Percentiles rank a stretch among this genome's conserved stretches.
Conservation (phyloP, 2,329 filamentous ascomycete species). For the Claviceps fusiformis region DNA sequence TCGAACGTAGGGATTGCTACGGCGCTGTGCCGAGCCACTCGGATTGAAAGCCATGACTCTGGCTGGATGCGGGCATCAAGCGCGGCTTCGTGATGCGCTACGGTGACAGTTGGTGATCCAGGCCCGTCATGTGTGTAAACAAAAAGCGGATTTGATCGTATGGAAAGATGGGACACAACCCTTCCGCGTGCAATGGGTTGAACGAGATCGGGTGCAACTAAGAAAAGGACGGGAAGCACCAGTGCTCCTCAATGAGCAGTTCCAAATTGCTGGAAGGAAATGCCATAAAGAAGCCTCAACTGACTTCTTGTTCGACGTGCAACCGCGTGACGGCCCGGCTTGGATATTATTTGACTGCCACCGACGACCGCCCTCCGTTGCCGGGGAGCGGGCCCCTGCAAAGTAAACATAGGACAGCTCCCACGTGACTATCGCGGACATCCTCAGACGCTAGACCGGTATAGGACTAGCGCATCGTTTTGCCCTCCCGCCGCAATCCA, state of each 20-base stretch:
- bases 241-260: slow-evolving; percentile 11
- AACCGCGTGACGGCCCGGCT: neutral
- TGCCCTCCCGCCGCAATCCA: neutral
- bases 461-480: neutral
- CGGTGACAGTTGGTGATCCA: neutral
- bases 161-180: neutral
- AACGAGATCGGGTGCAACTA: neutral
- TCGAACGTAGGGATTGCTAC: slow-evolving; percentile 68
- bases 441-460: neutral
- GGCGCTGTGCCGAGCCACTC: slow-evolving; percentile 45
- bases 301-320: neutral
- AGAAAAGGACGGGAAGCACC: slow-evolving; percentile 12
- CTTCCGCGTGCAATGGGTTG: neutral
- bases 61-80: slow-evolving; percentile 10
- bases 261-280: slow-evolving; percentile 12
- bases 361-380: slow-evolving; percentile 12
- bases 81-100: slow-evolving; percentile 2
- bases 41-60: slow-evolving; percentile 22
- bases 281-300: slow-evolving; percentile 11
- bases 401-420: slow-evolving; percentile 16
- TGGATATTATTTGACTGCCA: slow-evolving; percentile 3
- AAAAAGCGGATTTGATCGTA: slow-evolving; percentile 5
- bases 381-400: slow-evolving; percentile 11
- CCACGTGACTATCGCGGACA: slow-evolving; percentile 10
- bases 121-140: slow-evolving; percentile 12